Percentiles rank a stretch among this genome's conserved stretches.
phyloP scores from a whole-genome alignment of 2,329 filamentous ascomycete species.

The Phyllachora maydis region DNA sequence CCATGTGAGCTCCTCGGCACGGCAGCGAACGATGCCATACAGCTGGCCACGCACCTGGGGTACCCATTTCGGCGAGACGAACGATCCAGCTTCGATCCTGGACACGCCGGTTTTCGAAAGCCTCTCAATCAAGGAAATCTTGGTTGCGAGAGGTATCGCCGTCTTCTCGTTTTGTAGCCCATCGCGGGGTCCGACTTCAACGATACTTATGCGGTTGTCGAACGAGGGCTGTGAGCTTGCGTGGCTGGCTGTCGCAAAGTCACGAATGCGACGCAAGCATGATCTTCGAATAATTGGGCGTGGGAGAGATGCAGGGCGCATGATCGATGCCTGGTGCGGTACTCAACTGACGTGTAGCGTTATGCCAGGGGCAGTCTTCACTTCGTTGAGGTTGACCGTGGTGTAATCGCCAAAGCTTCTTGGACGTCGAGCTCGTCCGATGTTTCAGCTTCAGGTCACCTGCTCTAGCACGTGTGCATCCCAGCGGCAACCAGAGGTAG shows the following conservation, averaged over 20 bases:
- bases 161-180: slow-evolving; percentile 74
- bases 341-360: too few species aligned
- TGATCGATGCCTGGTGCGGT: too few species aligned
- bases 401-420: too few species aligned
- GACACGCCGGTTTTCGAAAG: slow-evolving; percentile 47
- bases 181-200: slow-evolving; percentile 71
- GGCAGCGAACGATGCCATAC: not conserved
- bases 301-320: too few species aligned
- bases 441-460: too few species aligned
- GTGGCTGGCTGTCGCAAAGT: slow-evolving; percentile 18
- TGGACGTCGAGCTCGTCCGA: too few species aligned
- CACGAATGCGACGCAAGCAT: slow-evolving; percentile 9
- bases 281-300: too few species aligned
- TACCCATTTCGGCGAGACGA: slow-evolving; percentile 70
- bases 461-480: too few species aligned
- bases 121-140: slow-evolving; percentile 54
- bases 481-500: too few species aligned
- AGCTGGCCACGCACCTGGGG: slow-evolving; percentile 37
- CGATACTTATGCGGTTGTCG: slow-evolving; percentile 36
- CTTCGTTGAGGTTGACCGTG: too few species aligned
- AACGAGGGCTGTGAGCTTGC: slow-evolving; percentile 5
- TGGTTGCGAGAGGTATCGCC: slow-evolving; percentile 47
- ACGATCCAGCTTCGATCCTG: slow-evolving; percentile 64
- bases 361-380: too few species aligned
- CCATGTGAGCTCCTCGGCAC: not conserved